A percentile compares a stretch with the other conserved stretches of the same genome.
phyloP scores from a whole-genome alignment of 2,329 filamentous ascomycete genomes.

The Thermothelomyces thermophilus region DNA sequence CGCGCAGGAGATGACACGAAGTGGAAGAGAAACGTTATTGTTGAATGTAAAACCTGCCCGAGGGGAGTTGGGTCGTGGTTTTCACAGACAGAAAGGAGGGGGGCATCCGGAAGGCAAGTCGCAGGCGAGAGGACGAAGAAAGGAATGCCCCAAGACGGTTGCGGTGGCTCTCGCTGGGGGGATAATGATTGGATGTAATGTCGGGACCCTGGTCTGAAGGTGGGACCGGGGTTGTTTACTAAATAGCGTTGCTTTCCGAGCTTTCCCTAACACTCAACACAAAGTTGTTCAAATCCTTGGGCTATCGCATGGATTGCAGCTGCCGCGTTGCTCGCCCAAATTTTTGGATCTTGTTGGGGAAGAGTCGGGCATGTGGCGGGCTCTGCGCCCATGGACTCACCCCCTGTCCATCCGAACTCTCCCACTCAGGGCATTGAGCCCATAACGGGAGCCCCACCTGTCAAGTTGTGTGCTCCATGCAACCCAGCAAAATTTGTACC shows the following conservation, averaged over 20 bases:
- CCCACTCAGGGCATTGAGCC: slow-evolving; percentile 6
- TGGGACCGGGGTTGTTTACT: slow-evolving; percentile 10
- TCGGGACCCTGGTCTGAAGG: neutral
- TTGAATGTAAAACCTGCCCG: slow-evolving; percentile 1
- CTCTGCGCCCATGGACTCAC: slow-evolving; percentile 2
- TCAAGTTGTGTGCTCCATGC: slow-evolving; percentile 8
- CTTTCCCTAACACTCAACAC: slow-evolving; percentile 10
- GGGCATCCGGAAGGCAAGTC: neutral
- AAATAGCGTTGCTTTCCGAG: neutral
- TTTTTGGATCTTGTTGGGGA: slow-evolving; percentile 32
- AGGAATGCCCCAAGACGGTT: neutral
- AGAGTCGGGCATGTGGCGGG: slow-evolving; percentile 14
- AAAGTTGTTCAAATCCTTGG: slow-evolving; percentile 10
- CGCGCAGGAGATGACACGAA: neutral
- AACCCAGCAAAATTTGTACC: slow-evolving; percentile 14
- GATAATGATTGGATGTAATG: neutral
- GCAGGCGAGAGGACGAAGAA: slow-evolving; percentile 1
- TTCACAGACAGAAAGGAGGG: neutral
- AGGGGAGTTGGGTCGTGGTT: neutral
- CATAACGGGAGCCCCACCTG: slow-evolving; percentile 23
- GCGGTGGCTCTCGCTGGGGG: neutral
- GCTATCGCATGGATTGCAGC: too few species aligned
- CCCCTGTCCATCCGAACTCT: slow-evolving; percentile 19
- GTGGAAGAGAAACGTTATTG: neutral
- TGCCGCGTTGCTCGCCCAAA: slow-evolving; percentile 26